A percentile compares a stretch with the other conserved stretches of the same genome.
phyloP scores from a whole-genome alignment of 78 protist species.

The Dictyostelium intermedium region DNA sequence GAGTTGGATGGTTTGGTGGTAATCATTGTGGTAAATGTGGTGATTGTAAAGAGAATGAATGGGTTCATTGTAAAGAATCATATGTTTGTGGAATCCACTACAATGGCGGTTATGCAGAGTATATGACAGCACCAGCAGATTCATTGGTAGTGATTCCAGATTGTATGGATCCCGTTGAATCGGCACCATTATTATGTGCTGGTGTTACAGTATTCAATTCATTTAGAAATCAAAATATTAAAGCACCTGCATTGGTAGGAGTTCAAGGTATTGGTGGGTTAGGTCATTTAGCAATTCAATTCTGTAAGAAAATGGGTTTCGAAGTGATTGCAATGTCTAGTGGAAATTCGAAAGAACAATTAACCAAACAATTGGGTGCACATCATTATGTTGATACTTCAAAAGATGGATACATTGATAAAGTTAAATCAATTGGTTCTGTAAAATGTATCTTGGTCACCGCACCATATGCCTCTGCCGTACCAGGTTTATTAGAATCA shows the following conservation, averaged over 20 bases:
- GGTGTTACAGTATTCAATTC: constrained; percentile 82
- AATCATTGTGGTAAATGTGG: constrained; percentile 61
- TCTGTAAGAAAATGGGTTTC: constrained; percentile 60
- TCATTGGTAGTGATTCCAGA: constrained; percentile 51
- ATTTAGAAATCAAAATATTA: constrained; percentile 17
- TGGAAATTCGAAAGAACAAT: neutral
- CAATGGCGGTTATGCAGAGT: constrained; percentile 78
- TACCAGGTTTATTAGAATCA: neutral
- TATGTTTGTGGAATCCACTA: constrained; percentile 6
- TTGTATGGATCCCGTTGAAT: neutral
- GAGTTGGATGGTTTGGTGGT: constrained; percentile 74
- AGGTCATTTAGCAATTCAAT: constrained; percentile 86
- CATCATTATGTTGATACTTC: constrained; percentile 31
- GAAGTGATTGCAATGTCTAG: constrained; percentile 50
- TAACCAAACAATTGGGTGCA: constrained; percentile 58
- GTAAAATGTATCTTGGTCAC: constrained; percentile 6
- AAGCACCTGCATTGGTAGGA: constrained; percentile 49
- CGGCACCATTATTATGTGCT: constrained; percentile 82
- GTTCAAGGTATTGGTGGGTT: constrained; percentile 85
- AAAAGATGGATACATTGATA: constrained; percentile 9
- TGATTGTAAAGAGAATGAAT: constrained; percentile 29
- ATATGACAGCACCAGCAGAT: constrained; percentile 40
- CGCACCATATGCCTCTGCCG: neutral
- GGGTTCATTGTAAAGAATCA: constrained; percentile 22
- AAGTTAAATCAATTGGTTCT: neutral